phyloP scores from a whole-genome alignment of 139 green algal species.

The Pseudopediastrum boryanum region DNA sequence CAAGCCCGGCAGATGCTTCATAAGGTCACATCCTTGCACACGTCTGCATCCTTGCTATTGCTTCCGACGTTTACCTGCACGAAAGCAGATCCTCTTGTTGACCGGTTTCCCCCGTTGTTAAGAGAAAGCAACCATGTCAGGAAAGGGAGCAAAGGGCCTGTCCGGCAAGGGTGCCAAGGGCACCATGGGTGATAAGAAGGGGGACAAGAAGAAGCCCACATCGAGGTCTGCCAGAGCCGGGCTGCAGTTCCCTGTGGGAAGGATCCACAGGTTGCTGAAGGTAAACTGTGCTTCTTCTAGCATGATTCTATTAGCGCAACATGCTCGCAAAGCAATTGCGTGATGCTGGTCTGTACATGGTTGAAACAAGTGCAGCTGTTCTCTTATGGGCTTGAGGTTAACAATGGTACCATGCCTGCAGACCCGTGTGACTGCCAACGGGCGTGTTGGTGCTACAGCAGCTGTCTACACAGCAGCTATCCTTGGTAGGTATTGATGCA shows the following conservation, averaged over 20 bases:
- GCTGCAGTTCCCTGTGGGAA: conserved; percentile 97
- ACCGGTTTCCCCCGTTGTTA: no score
- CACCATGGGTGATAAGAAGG: conserved; percentile 84
- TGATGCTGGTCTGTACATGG: no score
- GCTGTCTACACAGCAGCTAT: conserved; percentile 99
- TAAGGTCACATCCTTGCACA: no score
- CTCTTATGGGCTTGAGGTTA: no score
- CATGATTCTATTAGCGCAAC: no score
- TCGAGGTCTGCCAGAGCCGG: conserved; percentile 86
- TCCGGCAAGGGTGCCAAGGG: conserved; percentile 96
- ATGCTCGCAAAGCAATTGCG: no score
- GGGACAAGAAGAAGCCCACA: conserved; percentile 78
- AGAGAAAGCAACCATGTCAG: conserved; percentile 66
- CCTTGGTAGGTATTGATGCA: conserved; percentile 69
- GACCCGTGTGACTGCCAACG: conserved; percentile 91
- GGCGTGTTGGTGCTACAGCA: conserved; percentile 96
- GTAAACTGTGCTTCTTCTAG: no score
- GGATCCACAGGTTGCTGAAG: conserved; percentile 98
- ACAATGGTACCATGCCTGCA: conserved; percentile 37
- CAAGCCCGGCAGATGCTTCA: no score
- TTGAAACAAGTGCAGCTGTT: no score
- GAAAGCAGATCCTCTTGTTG: no score
- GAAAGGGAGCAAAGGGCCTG: conserved; percentile 91
- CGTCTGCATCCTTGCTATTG: no score
- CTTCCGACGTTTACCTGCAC: neutral